A percentile compares a stretch with the other conserved stretches of the same genome.
These are phyloP conservation scores for Hypholoma fasciculare DNA, from an alignment of 768 basidiomycete genomes.

Conservation along the genomic window DNA sequence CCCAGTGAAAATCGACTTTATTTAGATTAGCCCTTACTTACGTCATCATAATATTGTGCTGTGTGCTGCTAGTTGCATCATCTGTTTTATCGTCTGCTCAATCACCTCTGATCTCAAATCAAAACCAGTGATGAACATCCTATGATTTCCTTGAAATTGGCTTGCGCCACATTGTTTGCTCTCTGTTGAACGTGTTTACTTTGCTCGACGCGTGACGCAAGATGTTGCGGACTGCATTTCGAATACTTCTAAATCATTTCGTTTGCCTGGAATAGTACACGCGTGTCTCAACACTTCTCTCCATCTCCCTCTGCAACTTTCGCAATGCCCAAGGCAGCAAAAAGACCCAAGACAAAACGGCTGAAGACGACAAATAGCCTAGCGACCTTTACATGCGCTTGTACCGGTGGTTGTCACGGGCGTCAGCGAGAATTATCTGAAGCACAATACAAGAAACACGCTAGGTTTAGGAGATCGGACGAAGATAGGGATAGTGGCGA, in stretches of 20 bases:
- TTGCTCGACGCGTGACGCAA: conserved; percentile 9
- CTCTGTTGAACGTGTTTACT: conserved; percentile 4
- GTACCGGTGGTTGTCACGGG: conserved; percentile 11
- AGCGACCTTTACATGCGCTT: conserved; percentile 8
- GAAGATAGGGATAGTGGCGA: no score
- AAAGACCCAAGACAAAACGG: not conserved
- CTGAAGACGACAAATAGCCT: not conserved
- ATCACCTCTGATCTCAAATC: not conserved
- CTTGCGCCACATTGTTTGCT: conserved; percentile 8
- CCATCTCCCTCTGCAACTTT: not conserved
- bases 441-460: conserved; percentile 2
- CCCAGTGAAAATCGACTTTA: no score
- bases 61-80: no score
- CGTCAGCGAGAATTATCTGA: conserved; percentile 8
- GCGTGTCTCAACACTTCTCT: no score
- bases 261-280: not conserved
- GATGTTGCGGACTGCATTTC: conserved; percentile 5
- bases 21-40: no score
- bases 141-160: conserved; percentile 2
- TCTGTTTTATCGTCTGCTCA: no score
- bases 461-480: not conserved
- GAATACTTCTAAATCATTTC: conserved; percentile 8
- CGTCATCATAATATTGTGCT: no score
- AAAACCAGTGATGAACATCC: not conserved
- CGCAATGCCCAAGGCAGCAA: conserved; percentile 11